phyloP scores from a whole-genome alignment of 2,329 filamentous ascomycete species.

The Colletotrichum limetticola region DNA sequence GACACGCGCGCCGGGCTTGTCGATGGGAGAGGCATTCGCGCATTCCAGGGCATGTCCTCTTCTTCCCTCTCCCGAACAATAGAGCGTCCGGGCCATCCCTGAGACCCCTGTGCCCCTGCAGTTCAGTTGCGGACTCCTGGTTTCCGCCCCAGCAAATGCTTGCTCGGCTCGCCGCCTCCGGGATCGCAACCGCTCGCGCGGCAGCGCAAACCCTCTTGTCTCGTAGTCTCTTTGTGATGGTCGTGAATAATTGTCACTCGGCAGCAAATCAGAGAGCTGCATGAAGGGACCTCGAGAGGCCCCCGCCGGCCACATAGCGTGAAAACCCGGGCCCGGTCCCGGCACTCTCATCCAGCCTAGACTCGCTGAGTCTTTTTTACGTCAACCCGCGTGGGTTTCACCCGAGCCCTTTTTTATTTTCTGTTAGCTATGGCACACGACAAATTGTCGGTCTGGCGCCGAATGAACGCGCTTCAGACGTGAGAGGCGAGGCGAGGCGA shows the following conservation, averaged over 20 bases:
- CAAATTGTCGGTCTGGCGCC: constrained; percentile 27
- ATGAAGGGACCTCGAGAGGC: constrained; percentile 7
- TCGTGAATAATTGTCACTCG: constrained; percentile 22
- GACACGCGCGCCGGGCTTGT: constrained; percentile 16
- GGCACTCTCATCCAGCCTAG: constrained; percentile 29
- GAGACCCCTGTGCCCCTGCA: neutral
- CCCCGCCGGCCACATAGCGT: constrained; percentile 4
- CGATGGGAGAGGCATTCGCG: constrained; percentile 15
- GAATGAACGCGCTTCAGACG: constrained; percentile 21
- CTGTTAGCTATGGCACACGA: constrained; percentile 22
- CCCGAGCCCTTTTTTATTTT: constrained; percentile 12
- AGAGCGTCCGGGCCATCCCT: constrained; percentile 3
- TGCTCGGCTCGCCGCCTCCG: constrained; percentile 31
- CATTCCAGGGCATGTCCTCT: constrained; percentile 25
- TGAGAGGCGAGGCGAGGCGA: constrained; percentile 4
- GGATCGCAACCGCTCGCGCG: constrained; percentile 32
- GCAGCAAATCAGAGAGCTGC: constrained; percentile 32
- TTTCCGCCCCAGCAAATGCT: neutral
- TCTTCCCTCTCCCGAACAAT: constrained; percentile 22
- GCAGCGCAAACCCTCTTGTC: constrained; percentile 10
- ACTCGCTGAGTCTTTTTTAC: constrained; percentile 31
- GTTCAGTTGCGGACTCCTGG: neutral
- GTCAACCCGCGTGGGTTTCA: constrained; percentile 31
- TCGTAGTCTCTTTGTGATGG: constrained; percentile 28
- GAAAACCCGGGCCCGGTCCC: constrained; percentile 32